phyloP scores from a whole-genome alignment of 495 filamentous ascomycete genomes.

The Podospora appendiculata region DNA sequence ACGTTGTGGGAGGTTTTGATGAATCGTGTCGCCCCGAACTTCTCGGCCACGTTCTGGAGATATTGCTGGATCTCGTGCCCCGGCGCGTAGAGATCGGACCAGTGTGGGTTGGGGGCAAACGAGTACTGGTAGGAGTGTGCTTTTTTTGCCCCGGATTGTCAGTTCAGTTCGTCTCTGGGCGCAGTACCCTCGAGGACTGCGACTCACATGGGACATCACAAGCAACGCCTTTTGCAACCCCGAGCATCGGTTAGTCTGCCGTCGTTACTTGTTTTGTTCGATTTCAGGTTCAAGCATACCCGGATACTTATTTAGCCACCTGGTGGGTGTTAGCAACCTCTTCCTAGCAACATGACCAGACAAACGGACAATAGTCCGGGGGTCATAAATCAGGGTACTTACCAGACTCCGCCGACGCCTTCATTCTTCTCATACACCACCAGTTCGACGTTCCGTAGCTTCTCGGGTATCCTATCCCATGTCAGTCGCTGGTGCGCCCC shows the following conservation, averaged over 20 bases:
- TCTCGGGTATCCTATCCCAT: slow-evolving; percentile 30
- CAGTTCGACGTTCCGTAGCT: slow-evolving; percentile 33
- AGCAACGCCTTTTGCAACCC: slow-evolving; percentile 22
- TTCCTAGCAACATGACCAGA: too few relatives aligned
- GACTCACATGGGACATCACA: slow-evolving; percentile 35
- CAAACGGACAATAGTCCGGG: too few relatives aligned
- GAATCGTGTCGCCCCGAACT: slow-evolving; percentile 46
- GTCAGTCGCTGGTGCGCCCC: background rate
- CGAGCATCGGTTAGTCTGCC: background rate
- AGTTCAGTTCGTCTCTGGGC: background rate
- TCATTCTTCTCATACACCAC: slow-evolving; percentile 38
- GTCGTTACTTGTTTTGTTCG: background rate
- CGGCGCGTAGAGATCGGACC: slow-evolving; percentile 57
- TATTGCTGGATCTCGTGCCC: slow-evolving; percentile 58
- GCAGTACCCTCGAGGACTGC: background rate
- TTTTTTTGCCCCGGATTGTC: background rate
- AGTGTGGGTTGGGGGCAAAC: slow-evolving; percentile 57
- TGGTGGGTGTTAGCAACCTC: background rate
- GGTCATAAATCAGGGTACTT: background rate
- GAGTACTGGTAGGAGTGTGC: slow-evolving; percentile 57
- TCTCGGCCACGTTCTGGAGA: slow-evolving; percentile 49
- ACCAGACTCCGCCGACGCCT: slow-evolving; percentile 36
- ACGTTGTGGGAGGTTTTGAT: slow-evolving; percentile 35
- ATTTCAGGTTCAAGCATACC: slow-evolving; percentile 16
- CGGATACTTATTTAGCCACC: slow-evolving; percentile 38